Evolutionary conservation across 306 rosid genomes (phyloP).

Genomic region (Herpetospermum pedunculosum): DNA sequence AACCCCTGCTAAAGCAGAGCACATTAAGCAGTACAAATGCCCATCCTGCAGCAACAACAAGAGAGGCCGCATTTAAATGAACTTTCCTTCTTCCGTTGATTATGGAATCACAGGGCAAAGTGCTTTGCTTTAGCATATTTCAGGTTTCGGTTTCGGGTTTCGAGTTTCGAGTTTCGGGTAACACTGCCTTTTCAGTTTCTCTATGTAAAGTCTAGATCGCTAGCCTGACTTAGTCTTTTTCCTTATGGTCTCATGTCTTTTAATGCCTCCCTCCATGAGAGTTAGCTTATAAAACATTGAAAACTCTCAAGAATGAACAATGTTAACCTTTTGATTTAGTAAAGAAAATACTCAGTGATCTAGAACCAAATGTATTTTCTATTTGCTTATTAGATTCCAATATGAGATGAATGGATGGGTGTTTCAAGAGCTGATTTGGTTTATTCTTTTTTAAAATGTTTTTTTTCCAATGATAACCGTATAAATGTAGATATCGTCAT

Average conservation of each 20-base stretch:
- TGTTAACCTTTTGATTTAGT: not conserved
- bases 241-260: not conserved
- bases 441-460: not conserved
- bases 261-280: not conserved
- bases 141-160: not conserved
- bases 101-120: not conserved
- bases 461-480: not conserved
- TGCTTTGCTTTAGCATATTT: not conserved
- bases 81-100: not conserved
- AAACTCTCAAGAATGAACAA: not conserved
- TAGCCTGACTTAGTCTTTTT: not conserved
- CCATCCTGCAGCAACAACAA: slow-evolving; percentile 92
- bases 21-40: slow-evolving; percentile 89
- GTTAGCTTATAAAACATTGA: not conserved
- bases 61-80: slow-evolving; percentile 32
- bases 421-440: not conserved
- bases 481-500: too few species aligned
- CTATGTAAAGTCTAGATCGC: not conserved
- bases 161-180: not conserved
- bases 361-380: not conserved
- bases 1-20: slow-evolving; percentile 88
- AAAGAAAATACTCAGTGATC: not conserved
- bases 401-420: not conserved
- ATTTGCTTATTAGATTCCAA: not conserved
- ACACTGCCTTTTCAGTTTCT: not conserved